Conservation (phyloP, 148 eudicot species). For the Fallopia convolvulus region DNA sequence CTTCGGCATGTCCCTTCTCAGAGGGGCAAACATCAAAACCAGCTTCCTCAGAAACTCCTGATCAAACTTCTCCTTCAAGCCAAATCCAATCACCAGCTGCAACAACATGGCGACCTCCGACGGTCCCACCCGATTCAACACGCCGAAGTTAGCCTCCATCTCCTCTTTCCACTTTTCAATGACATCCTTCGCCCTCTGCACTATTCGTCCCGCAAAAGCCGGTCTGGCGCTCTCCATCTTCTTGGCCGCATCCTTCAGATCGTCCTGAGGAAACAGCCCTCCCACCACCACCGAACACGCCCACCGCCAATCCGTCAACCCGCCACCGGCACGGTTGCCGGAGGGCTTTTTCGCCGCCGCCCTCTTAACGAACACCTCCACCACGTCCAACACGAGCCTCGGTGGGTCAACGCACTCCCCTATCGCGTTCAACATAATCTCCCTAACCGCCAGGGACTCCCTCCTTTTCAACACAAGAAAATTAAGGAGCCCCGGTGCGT, state of each 20-base stretch:
- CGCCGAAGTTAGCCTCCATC: constrained; percentile 20
- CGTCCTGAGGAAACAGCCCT: constrained; percentile 22
- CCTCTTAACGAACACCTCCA: constrained; percentile 37
- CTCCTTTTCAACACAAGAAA: constrained; percentile 31
- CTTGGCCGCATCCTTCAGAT: constrained; percentile 1
- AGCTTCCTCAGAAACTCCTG: constrained; percentile 39
- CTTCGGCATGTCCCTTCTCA: constrained; percentile 50
- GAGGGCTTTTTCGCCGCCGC: constrained; percentile 8
- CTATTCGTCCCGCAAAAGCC: constrained; percentile 14
- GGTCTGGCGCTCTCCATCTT: constrained; percentile 1
- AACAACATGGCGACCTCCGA: constrained; percentile 46
- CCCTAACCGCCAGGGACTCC: constrained; percentile 27
- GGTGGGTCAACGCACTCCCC: constrained; percentile 37
- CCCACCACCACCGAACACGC: constrained; percentile 14
- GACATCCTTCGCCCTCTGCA: constrained; percentile 33
- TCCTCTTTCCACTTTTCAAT: constrained; percentile 41
- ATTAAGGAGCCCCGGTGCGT: constrained; percentile 22
- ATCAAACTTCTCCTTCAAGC: constrained; percentile 40
- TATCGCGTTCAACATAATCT: constrained; percentile 21
- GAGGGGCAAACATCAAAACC: constrained; percentile 33
- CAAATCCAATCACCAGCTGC: constrained; percentile 51
- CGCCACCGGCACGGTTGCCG: constrained; percentile 15
- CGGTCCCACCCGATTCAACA: constrained; percentile 31
- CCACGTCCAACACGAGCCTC: constrained; percentile 41
- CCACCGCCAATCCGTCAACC: constrained; percentile 36